Base-by-base conservation (phyloP, 1,284 basidiomycete species). In the Cryptococcus maquisensis region DNA sequence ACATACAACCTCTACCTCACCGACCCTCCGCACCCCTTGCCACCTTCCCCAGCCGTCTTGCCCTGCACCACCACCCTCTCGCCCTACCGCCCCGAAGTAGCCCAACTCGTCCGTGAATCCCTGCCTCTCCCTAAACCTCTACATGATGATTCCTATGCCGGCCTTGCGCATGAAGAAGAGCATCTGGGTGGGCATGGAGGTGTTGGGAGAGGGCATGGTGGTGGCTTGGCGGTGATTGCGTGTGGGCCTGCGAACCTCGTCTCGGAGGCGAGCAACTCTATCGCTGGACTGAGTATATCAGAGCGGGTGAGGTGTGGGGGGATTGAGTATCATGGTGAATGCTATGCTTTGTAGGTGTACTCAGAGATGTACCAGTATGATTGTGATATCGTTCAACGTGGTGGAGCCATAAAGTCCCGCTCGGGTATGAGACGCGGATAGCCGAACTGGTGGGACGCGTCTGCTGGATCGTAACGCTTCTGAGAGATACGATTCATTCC, bases 191-290 rank as follows among this genome's bases (percentile, higher is more conserved):
- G 10, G 6, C 47, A 52, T 38, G 24, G 35, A 38, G 32, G 45
- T 16, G 18, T 24, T 15, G 42, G 26, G 5, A 12, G 18, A 24
- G 47, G 47, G 1, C 42, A 40, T 10, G 54, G 56, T 24, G 67
- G 63, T 6, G 73, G 73, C 0, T 49, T 73, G 21, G 67, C 68
- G 6, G 71, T 75, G 20, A 53, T 75, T 4, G 72, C 72, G 2
- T 72, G 72, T 39, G 72, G 73, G 0, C 73, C 73, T 0, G 66
- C 68, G 42, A 67, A 68, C 1, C 59, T 75, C 28, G 71, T 75
- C 2, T 63, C 61, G 41, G 73, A 71, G 48, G 68, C 64, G 9
- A 62, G 63, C 16, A 72, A 71, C 50, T 68, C 72, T 2, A 69
- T 75, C 3, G 69, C 68, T 0, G 54, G 51, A 16, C 46, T 74